A percentile compares a stretch with the other conserved stretches of the same genome.
Evolutionary conservation across 2,329 filamentous ascomycete species (phyloP).

Genomic region (Bipolaris zeicola): DNA sequence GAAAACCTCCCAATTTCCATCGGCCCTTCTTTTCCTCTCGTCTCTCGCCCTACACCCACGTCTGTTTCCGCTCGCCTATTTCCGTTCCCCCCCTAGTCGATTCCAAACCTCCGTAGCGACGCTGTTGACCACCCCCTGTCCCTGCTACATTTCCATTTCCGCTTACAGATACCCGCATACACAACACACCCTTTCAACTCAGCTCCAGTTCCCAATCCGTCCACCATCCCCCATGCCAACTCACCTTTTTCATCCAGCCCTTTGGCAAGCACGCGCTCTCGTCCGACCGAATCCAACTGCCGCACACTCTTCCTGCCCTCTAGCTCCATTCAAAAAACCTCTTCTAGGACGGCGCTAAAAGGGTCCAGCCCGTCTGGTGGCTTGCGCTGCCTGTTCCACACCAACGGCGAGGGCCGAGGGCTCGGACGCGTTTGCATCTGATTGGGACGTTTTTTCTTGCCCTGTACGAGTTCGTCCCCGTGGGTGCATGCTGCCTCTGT

Average conservation of each 20-base stretch:
- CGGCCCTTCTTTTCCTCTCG: background rate
- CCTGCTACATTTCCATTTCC: background rate
- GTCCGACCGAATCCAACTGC: background rate
- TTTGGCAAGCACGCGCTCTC: background rate
- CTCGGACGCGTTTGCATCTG: constrained; percentile 3
- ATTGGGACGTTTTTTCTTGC: constrained; percentile 2
- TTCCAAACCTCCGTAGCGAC: background rate
- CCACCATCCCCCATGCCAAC: background rate
- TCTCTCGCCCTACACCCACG: background rate
- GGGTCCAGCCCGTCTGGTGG: constrained; percentile 37
- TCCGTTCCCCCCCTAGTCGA: background rate
- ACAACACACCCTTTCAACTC: background rate
- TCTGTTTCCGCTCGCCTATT: background rate
- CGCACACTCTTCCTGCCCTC: background rate
- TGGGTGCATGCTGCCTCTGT: background rate
- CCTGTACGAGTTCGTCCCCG: background rate
- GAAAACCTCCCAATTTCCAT: background rate
- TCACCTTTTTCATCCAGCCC: background rate
- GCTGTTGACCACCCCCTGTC: background rate
- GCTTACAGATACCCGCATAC: background rate
- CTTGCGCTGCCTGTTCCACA: constrained; percentile 29
- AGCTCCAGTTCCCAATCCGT: background rate
- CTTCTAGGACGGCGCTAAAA: constrained; percentile 12
- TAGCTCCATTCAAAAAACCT: background rate
- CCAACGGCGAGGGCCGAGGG: constrained; percentile 23